Evolutionary conservation across 2,329 filamentous ascomycete genomes (phyloP), one percentile per base, ranked within the genome.

Genomic region (Stagonosporopsis chrysanthemi): DNA sequence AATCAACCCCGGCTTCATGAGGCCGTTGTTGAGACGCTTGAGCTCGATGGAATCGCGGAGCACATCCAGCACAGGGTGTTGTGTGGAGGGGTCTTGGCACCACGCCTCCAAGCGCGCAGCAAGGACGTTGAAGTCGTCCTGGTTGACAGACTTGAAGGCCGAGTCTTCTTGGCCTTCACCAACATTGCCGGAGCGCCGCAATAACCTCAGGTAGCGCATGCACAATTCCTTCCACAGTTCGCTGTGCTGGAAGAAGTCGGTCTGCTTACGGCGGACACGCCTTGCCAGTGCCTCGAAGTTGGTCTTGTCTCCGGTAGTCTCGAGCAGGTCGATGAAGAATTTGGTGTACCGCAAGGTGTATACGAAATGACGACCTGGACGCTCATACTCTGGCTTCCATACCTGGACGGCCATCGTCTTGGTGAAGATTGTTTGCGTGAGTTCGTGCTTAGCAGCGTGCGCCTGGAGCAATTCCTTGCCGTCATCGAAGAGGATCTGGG

Each of bases 401-500:
- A 97, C 92, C 70, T 96, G 94, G 75, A 97, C 88, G 1, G 90
- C 89, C 89, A 96, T 96, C 0, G 92, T 96, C 78, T 97, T 97
- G 36, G 93, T 96, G 65, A 97, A 94, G 51, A 97, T 89, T 39
- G 96, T 90, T 50, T 86, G 84, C 46, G 92, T 93, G 14, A 96
- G 85, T 52, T 94, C 90, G 69, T 88, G 85, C 65, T 92, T 93
- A 22, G 90, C 88, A 29, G 84, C 85, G 14, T 83, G 75, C 5
- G 83, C 83, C 11, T 83, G 81, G 63, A 81, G 67, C n/a, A 82
- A 75, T 48, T 81, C 80, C 44, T 80, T 79, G 2, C 77, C 73
- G 38, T 84, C 83, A 55, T 88, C 82, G 63, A 86, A 89, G 6
- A 88, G 78, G 38, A 89, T 81, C 62, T 84, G 83, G 6, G 86